Evolutionary conservation across 2,329 filamentous ascomycete genomes (phyloP), one percentile per base, ranked within the genome.

Genomic region (Pezicula rhizophila): DNA sequence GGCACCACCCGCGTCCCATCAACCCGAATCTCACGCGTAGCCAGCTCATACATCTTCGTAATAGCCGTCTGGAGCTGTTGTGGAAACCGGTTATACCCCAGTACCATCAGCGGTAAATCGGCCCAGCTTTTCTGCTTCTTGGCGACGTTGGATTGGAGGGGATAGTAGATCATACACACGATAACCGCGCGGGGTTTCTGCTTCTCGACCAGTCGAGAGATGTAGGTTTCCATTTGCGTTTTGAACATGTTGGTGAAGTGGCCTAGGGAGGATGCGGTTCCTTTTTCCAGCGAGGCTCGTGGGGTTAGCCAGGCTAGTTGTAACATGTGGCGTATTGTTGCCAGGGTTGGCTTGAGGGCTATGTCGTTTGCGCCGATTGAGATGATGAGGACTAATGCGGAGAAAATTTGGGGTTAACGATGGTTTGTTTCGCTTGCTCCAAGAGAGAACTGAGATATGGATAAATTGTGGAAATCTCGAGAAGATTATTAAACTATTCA

Each of bases 131-230:
- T 23, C 33, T 52, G 50, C 11, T 26, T 46, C 1, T 23, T 7
- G 20, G 42, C 46, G n/a, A 18, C 45, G 10, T 20, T 31, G 17
- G 48, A 42, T 46, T 50, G 50, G 3, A 54, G 52, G 8, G 52
- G 52, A 25, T 52, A 52, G 25, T 54, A 54, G 34, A 54, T 54
- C 52, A 54, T 54, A 40, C 52, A 54, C 3, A 54, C 45, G 17
- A 54, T 48, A 15, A 52, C 45, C 6, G 47, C 52, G 15, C 41
- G 47, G 18, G 50, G 50, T 43, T 52, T 54, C 8, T 52, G 40
- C 45, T 50, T 48, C 40, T 44, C 50, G 2, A 52, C 38, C 12
- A 55, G 37, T 20, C 41, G 40, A 6, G 42, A 50, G 42, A 55
- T 38, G 43, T 55, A 55, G 8, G 47, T 31, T 49, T 55, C 26